Percentiles rank a stretch among this genome's conserved stretches.
phyloP scores from a whole-genome alignment of 306 rosid genomes.

The Fragaria ananassa region DNA sequence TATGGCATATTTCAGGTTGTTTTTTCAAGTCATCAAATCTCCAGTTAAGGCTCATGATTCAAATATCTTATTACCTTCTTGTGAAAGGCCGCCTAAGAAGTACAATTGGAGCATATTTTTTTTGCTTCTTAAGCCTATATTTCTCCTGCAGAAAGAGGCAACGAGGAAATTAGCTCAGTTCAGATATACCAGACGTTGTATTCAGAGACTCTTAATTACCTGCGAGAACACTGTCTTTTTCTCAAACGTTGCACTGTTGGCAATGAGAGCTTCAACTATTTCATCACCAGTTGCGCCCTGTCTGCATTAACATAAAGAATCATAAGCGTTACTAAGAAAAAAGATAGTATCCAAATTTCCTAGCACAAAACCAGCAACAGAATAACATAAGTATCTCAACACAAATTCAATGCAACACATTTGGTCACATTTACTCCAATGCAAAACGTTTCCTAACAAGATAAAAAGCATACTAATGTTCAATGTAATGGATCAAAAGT shows the following conservation, averaged over 20 bases:
- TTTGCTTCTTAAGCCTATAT: constrained; percentile 87
- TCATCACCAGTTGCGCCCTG: constrained; percentile 89
- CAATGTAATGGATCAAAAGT: neutral
- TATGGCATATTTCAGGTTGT: neutral
- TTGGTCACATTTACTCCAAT: neutral
- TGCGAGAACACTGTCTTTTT: constrained; percentile 89
- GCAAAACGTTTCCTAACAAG: neutral
- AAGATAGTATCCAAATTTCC: neutral
- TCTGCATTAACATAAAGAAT: constrained; percentile 37
- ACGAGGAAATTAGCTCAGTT: neutral
- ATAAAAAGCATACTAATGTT: neutral
- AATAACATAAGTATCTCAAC: neutral
- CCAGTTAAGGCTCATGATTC: neutral
- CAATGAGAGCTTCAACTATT: constrained; percentile 85
- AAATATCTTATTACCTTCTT: constrained; percentile 47
- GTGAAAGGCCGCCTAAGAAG: constrained; percentile 80
- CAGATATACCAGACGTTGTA: constrained; percentile 9
- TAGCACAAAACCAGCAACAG: neutral
- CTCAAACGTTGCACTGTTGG: constrained; percentile 87
- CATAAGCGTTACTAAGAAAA: neutral
- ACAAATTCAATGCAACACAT: neutral
- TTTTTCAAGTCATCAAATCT: neutral
- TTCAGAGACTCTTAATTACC: constrained; percentile 41
- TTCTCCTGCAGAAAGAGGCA: constrained; percentile 60
- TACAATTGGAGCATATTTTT: constrained; percentile 90